Evolutionary conservation across 208 protist species (phyloP), one percentile per base, ranked within the genome.

Genomic region (Acanthamoeba castellanii): DNA sequence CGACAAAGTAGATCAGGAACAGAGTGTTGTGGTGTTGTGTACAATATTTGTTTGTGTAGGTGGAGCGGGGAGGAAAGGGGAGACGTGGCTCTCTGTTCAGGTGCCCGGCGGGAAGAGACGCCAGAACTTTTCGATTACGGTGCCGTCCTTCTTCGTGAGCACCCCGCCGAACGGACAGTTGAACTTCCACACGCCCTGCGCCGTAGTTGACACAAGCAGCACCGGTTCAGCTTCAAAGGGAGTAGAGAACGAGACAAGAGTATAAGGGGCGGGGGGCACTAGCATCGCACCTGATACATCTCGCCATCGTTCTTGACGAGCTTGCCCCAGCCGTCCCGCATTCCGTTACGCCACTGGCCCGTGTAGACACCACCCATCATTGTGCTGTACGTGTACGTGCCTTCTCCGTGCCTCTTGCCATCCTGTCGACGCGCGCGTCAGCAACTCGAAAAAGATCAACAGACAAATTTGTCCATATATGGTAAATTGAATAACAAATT

Each of bases 361-460:
- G 32, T 88, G 25, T 88, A 88, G 18, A 45, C n/a, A 3, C 81
- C 81, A 25, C 81, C 81, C 42, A 88, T 64, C 47, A 52, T 52
- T n/a, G 70, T 78, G 37, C 70, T 78, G 81, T 88, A 88, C 47
- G 81, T 88, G 81, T 88, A 88, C 27, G 81, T 61, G 52, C 81
- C 81, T 13, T 88, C 47, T 7, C 81, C 81, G 81, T 88, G 81
- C n/a, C 81, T 22, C 81, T 88, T 88, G 13, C 81, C 81, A 1
- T 88, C 42, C 47, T 61, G 81, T 74, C 20, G 11, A 0, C 55
- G 30, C 27, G 66, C 55, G 30, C 27, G 66, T 30, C 16, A 25
- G 55, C 20, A 37, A 37, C 37, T 37, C 37, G 37, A 37, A 37
- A 37, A 37, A 37, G 37, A 37, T 37, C 3, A 37, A 37, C 37